phyloP scores from a whole-genome alignment of 345 rosid genomes.

The Euphorbia lathyris region DNA sequence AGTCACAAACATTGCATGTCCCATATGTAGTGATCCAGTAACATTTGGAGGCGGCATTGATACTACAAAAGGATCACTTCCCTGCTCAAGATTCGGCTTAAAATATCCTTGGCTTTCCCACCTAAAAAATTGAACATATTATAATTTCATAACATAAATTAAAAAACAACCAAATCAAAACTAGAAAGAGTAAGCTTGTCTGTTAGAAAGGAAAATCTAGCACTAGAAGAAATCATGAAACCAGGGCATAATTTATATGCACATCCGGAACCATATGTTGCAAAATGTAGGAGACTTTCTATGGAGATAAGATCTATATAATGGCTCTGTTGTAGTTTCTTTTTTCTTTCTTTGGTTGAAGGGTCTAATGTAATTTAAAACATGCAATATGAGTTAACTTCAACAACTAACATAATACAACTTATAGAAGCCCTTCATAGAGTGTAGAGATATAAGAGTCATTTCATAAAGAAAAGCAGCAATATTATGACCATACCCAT shows the following conservation, averaged over 20 bases:
- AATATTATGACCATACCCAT: background rate
- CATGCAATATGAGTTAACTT: background rate
- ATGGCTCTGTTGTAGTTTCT: no score
- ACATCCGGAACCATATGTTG: no score
- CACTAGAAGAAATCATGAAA: background rate
- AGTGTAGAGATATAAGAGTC: no score
- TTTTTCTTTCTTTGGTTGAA: background rate
- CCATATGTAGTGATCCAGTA: conserved; percentile 97
- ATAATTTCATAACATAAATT: background rate
- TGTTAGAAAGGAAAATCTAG: background rate
- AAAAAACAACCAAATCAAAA: conserved; percentile 6
- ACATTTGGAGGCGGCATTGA: conserved; percentile 99
- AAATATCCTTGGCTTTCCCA: conserved; percentile 97
- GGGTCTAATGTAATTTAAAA: background rate
- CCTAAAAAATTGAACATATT: conserved; percentile 42
- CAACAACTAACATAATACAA: background rate
- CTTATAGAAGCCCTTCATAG: no score
- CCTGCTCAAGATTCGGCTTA: conserved; percentile 65
- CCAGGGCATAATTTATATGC: background rate
- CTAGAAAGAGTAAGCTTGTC: conserved; percentile 1
- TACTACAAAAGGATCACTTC: conserved; percentile 77
- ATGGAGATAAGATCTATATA: no score
- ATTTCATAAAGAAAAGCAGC: background rate
- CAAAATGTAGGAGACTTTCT: no score
- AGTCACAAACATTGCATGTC: conserved; percentile 98